Evolutionary conservation across 2,329 filamentous ascomycete genomes (phyloP).

Genomic region (Stagonosporopsis chrysanthemi): DNA sequence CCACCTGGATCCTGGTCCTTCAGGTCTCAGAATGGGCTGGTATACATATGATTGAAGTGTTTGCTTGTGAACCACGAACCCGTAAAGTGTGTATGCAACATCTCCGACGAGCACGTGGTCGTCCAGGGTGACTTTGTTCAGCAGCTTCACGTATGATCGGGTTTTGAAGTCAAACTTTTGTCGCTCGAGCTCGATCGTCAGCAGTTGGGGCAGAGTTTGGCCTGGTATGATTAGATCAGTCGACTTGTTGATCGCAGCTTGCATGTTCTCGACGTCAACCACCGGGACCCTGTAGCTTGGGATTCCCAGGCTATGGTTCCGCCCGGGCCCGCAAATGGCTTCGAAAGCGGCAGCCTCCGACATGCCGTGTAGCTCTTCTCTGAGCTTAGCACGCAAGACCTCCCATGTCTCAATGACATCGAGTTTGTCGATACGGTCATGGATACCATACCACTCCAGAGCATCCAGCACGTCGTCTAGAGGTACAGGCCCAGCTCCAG

Average conservation of each 20-base stretch:
- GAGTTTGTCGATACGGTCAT: slow-evolving; percentile 49
- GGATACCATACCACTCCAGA: slow-evolving; percentile 52
- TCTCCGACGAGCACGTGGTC: slow-evolving; percentile 60
- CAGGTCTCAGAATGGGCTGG: slow-evolving; percentile 66
- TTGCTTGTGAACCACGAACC: slow-evolving; percentile 67
- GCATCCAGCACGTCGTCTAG: slow-evolving; percentile 48
- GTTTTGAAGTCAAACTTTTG: slow-evolving; percentile 63
- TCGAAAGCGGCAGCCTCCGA: slow-evolving; percentile 51
- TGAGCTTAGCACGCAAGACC: slow-evolving; percentile 58
- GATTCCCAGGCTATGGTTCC: slow-evolving; percentile 42
- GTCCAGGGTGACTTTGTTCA: slow-evolving; percentile 64
- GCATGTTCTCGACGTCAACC: slow-evolving; percentile 48
- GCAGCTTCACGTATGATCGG: slow-evolving; percentile 65
- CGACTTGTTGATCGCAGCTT: slow-evolving; percentile 51
- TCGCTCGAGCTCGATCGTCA: slow-evolving; percentile 65
- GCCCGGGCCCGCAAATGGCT: slow-evolving; percentile 56
- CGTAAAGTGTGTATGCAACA: slow-evolving; percentile 64
- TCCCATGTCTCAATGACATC: slow-evolving; percentile 66
- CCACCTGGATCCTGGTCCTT: slow-evolving; percentile 64
- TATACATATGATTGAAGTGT: slow-evolving; percentile 66
- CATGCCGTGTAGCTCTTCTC: slow-evolving; percentile 60
- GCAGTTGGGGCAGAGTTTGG: slow-evolving; percentile 54
- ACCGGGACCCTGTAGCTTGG: slow-evolving; percentile 49
- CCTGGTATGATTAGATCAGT: slow-evolving; percentile 31
- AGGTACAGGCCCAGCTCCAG: slow-evolving; percentile 42